phyloP scores from a whole-genome alignment of 2,329 filamentous ascomycete species.

The Aspergillus sp. region DNA sequence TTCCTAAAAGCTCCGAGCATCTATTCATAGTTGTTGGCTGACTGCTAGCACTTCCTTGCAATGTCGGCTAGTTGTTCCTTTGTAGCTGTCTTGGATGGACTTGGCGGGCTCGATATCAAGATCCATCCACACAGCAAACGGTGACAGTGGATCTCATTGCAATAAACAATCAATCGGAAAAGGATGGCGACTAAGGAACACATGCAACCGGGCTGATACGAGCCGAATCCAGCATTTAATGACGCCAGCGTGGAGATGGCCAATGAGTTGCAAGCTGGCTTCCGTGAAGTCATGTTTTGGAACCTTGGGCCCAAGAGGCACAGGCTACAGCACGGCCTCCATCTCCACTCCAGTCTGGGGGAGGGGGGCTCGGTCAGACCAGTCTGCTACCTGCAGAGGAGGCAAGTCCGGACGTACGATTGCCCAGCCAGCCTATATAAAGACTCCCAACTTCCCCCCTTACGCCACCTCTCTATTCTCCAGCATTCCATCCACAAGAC shows the following conservation, averaged over 20 bases:
- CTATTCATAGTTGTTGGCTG: neutral
- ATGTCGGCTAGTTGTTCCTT: neutral
- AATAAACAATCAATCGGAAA: neutral
- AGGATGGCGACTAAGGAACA: neutral
- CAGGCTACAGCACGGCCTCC: conserved; percentile 2
- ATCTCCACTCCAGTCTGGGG: neutral
- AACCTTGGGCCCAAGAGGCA: conserved; percentile 13
- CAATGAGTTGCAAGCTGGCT: neutral
- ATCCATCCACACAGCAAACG: neutral
- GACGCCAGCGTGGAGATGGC: conserved; percentile 5
- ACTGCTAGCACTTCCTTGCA: neutral
- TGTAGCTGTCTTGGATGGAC: neutral
- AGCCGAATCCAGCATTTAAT: neutral
- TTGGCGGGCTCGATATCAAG: neutral
- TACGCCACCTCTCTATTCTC: neutral
- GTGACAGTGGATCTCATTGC: neutral
- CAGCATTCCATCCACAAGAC: conserved; percentile 4
- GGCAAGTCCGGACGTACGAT: no score
- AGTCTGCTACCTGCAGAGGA: no score
- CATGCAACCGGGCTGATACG: neutral
- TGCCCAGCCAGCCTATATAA: conserved; percentile 5
- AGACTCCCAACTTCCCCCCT: neutral
- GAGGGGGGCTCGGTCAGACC: neutral
- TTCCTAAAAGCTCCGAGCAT: conserved; percentile 4
- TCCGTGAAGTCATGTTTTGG: neutral